phyloP scores from a whole-genome alignment of 2,329 filamentous ascomycete genomes.

The Aspergillus pseudoglaucus region DNA sequence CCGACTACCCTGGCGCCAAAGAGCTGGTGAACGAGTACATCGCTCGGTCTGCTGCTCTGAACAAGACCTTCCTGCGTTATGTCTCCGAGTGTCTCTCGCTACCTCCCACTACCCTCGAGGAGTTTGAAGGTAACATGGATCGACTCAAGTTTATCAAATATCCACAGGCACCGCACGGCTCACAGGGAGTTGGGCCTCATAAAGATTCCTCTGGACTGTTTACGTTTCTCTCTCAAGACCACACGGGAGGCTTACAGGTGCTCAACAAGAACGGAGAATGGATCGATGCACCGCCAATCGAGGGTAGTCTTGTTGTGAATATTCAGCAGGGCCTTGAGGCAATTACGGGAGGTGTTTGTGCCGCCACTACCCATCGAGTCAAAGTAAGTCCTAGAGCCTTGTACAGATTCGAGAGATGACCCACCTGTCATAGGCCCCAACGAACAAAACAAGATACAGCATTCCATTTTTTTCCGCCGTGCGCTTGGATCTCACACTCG shows the following conservation, averaged over 20 bases:
- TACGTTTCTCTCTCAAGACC: conserved; percentile 37
- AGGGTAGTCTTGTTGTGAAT: conserved; percentile 42
- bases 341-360: conserved; percentile 49
- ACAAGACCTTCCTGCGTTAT: conserved; percentile 47
- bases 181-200: conserved; percentile 53
- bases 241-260: conserved; percentile 41
- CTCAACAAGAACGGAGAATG: conserved; percentile 41
- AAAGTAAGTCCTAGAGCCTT: conserved; percentile 16
- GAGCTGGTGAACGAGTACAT: conserved; percentile 46
- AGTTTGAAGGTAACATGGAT: conserved; percentile 46
- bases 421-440: conserved; percentile 20
- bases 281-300: conserved; percentile 40
- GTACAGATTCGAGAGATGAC: no score
- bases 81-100: conserved; percentile 52
- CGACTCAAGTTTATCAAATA: conserved; percentile 53
- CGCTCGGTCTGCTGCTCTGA: conserved; percentile 41
- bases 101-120: conserved; percentile 42
- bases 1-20: conserved; percentile 16
- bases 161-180: conserved; percentile 32
- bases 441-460: conserved; percentile 31
- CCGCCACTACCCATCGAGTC: conserved; percentile 34
- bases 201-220: conserved; percentile 49
- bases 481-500: conserved; percentile 44
- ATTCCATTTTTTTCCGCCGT: conserved; percentile 54
- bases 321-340: conserved; percentile 51